phyloP scores from a whole-genome alignment of 129 eudicot species.

The Erigeron canadensis region DNA sequence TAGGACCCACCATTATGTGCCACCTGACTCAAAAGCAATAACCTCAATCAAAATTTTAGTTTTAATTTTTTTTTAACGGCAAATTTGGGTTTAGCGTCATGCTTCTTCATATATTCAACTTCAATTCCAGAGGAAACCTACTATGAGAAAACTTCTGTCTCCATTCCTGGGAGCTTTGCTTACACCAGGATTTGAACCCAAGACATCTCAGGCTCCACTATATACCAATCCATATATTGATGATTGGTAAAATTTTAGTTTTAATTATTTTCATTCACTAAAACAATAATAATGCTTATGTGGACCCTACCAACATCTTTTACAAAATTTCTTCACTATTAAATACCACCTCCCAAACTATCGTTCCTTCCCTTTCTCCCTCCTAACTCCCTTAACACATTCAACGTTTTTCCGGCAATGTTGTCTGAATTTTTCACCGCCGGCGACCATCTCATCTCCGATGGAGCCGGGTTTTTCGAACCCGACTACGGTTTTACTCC shows the following conservation, averaged over 20 bases:
- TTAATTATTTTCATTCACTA: not conserved
- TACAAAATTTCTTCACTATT: conserved; percentile 30
- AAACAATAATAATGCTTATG: conserved; percentile 51
- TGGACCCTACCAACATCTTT: conserved; percentile 30
- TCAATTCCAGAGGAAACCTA: too few relatives aligned
- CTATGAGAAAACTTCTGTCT: too few relatives aligned
- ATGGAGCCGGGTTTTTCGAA: conserved; percentile 13
- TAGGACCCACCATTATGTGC: conserved; percentile 50
- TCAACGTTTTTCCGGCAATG: conserved; percentile 66
- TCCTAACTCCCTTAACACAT: conserved; percentile 39
- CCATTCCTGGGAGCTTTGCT: too few relatives aligned
- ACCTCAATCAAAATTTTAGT: too few relatives aligned
- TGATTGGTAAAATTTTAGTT: too few relatives aligned
- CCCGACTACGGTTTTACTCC: conserved; percentile 48
- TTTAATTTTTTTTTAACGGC: too few relatives aligned
- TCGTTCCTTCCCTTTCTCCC: conserved; percentile 87
- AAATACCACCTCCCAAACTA: conserved; percentile 57
- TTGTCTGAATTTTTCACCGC: conserved; percentile 51
- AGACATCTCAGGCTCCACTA: too few relatives aligned
- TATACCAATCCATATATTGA: too few relatives aligned
- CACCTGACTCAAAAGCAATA: conserved; percentile 62
- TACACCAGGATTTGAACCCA: too few relatives aligned
- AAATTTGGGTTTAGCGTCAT: too few relatives aligned
- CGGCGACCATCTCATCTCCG: conserved; percentile 32
- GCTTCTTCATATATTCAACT: too few relatives aligned